phyloP scores from a whole-genome alignment of 2,329 filamentous ascomycete genomes.

The Aureobasidium sp. region DNA sequence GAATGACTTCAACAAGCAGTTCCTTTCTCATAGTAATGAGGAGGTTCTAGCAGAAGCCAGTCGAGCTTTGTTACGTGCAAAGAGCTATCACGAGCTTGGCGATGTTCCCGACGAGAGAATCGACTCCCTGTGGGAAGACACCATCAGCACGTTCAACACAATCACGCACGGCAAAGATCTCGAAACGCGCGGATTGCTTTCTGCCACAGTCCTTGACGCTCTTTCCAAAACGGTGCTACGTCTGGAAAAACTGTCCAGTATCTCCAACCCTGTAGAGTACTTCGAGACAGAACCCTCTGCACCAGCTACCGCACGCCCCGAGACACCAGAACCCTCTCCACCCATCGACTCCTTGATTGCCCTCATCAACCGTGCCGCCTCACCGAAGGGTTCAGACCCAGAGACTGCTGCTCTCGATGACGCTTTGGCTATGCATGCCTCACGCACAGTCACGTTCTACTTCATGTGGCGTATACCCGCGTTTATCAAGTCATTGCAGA shows the following conservation, averaged over 20 bases:
- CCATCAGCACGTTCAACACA: slow-evolving; percentile 61
- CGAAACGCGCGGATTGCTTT: slow-evolving; percentile 60
- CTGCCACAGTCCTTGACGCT: slow-evolving; percentile 55
- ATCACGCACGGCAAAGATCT: slow-evolving; percentile 61
- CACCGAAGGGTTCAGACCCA: slow-evolving; percentile 36
- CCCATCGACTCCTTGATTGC: slow-evolving; percentile 62
- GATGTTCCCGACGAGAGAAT: slow-evolving; percentile 77
- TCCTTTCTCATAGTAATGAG: slow-evolving; percentile 83
- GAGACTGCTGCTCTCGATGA: slow-evolving; percentile 71
- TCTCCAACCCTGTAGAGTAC: slow-evolving; percentile 67
- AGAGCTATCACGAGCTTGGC: slow-evolving; percentile 77
- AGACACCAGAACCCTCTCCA: slow-evolving; percentile 13
- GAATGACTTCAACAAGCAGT: slow-evolving; percentile 89
- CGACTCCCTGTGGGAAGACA: slow-evolving; percentile 76
- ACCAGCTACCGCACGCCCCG: slow-evolving; percentile 26
- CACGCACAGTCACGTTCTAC: slow-evolving; percentile 73
- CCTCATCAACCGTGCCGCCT: slow-evolving; percentile 64
- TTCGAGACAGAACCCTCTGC: slow-evolving; percentile 49
- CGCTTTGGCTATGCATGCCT: slow-evolving; percentile 64
- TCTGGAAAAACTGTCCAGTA: slow-evolving; percentile 69
- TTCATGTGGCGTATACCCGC: slow-evolving; percentile 83
- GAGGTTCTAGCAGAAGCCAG: slow-evolving; percentile 77
- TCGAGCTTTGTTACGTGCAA: slow-evolving; percentile 72
- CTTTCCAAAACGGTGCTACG: slow-evolving; percentile 68
- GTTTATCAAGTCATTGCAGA: slow-evolving; percentile 36